Percentiles rank a stretch among this genome's conserved stretches.
These are phyloP conservation scores for Tetracentron sinense DNA, from an alignment of 164 flowering plant genomes.

Conservation along the genomic window DNA sequence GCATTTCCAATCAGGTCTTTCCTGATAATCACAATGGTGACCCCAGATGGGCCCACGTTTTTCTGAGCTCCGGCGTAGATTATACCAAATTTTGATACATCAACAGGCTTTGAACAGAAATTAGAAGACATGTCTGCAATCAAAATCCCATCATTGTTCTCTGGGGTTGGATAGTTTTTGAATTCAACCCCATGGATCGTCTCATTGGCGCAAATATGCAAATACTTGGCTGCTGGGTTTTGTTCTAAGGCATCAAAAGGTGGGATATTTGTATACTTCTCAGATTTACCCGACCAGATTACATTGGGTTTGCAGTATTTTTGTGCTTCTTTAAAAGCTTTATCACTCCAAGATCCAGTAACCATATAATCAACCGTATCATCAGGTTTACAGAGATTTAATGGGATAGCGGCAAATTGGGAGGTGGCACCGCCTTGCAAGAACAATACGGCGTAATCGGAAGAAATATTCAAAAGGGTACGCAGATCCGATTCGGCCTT, in stretches of 20 bases:
- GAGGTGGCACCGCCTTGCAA: constrained; percentile 78
- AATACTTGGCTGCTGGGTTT: constrained; percentile 49
- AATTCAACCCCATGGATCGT: constrained; percentile 97
- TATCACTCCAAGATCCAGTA: constrained; percentile 78
- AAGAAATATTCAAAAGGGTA: constrained; percentile 41
- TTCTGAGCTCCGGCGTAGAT: constrained; percentile 87
- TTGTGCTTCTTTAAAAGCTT: constrained; percentile 67
- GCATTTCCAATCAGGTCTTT: constrained; percentile 80
- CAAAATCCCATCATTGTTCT: constrained; percentile 36
- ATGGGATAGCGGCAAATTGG: constrained; percentile 63
- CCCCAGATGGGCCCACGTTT: constrained; percentile 93
- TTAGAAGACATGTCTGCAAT: constrained; percentile 77
- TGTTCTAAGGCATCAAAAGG: constrained; percentile 32
- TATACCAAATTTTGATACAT: constrained; percentile 54
- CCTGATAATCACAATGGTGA: constrained; percentile 38
- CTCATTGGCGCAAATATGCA: constrained; percentile 96
- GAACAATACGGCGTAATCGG: constrained; percentile 53
- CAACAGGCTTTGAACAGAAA: constrained; percentile 75
- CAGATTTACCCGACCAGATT: constrained; percentile 59
- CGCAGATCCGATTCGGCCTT: constrained; percentile 74
- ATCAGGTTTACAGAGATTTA: constrained; percentile 41
- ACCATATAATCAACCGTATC: constrained; percentile 61
- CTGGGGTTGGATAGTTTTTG: constrained; percentile 62
- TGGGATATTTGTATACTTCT: constrained; percentile 56
- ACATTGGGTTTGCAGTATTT: constrained; percentile 46